Conservation (phyloP, 2,329 filamentous ascomycete species). For the Exutisphaerella laricina region DNA sequence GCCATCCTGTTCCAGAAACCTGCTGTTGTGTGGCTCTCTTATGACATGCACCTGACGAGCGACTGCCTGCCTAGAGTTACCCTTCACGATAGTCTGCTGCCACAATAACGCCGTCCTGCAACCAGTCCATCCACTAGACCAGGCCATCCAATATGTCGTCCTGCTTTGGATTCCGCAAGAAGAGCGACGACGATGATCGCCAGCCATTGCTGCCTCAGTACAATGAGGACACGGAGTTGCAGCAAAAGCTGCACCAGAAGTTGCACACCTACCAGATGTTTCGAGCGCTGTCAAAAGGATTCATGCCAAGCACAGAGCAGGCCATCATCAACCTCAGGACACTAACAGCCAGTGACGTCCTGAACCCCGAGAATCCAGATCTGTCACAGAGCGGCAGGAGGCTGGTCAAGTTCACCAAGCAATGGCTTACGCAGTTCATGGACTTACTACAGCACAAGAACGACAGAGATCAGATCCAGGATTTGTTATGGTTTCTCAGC, state of each 20-base stretch:
- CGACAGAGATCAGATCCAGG: slow-evolving; percentile 75
- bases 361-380: slow-evolving; percentile 68
- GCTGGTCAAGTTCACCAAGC: slow-evolving; percentile 64
- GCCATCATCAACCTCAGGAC: slow-evolving; percentile 71
- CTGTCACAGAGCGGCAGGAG: slow-evolving; percentile 72
- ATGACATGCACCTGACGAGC: no score
- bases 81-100: no score
- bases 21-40: no score
- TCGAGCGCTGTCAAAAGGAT: slow-evolving; percentile 73
- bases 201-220: slow-evolving; percentile 79
- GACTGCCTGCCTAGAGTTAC: no score
- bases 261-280: slow-evolving; percentile 91
- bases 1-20: no score
- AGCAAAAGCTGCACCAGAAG: slow-evolving; percentile 77
- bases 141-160: slow-evolving; percentile 48
- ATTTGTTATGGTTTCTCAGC: slow-evolving; percentile 79
- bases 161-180: slow-evolving; percentile 56
- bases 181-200: slow-evolving; percentile 50
- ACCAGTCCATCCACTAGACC: background rate
- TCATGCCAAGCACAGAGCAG: slow-evolving; percentile 89
- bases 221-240: slow-evolving; percentile 71
- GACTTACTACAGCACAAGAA: slow-evolving; percentile 82
- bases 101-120: background rate
- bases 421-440: slow-evolving; percentile 74
- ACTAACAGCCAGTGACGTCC: slow-evolving; percentile 67